Percentiles rank a stretch among this genome's conserved stretches.
Evolutionary conservation across 306 rosid genomes (phyloP).

Genomic region (Dryas drummondii): DNA sequence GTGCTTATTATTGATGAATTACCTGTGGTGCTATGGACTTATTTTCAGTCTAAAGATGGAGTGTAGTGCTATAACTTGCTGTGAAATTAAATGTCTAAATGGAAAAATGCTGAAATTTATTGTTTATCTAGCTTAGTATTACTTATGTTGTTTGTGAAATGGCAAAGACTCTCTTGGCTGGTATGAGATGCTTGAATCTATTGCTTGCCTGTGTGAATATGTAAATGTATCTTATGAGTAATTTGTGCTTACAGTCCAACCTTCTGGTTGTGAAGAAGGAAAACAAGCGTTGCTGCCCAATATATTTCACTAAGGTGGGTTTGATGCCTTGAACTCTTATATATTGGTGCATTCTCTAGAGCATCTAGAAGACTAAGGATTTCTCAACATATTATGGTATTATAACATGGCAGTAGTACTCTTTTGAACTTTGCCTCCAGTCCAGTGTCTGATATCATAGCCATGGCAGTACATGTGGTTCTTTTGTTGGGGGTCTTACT

Average conservation of each 20-base stretch:
- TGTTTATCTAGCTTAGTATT: too few species aligned
- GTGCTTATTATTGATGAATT: constrained; percentile 1
- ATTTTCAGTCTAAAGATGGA: neutral
- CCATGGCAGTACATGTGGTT: too few species aligned
- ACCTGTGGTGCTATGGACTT: neutral
- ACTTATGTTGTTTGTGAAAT: too few species aligned
- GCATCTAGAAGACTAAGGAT: constrained; percentile 59
- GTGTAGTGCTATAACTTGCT: neutral
- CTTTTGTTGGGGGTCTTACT: too few species aligned
- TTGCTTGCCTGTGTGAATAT: neutral
- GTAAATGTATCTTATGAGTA: constrained; percentile 16
- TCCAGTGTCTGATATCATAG: too few species aligned
- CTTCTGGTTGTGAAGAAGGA: constrained; percentile 86
- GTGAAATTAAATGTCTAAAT: too few species aligned
- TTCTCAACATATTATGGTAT: constrained; percentile 81
- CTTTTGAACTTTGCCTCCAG: too few species aligned
- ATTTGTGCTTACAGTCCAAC: constrained; percentile 64
- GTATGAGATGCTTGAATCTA: neutral
- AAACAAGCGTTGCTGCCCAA: constrained; percentile 90
- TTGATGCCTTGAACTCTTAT: constrained; percentile 20
- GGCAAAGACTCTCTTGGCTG: too few species aligned
- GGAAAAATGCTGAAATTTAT: too few species aligned
- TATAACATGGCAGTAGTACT: neutral
- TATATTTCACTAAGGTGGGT: constrained; percentile 86
- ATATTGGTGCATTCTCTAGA: constrained; percentile 40